These are phyloP conservation scores for Lodderomyces elongisporus DNA, from an alignment of 1,139 yeast species.

Conservation along the genomic window DNA sequence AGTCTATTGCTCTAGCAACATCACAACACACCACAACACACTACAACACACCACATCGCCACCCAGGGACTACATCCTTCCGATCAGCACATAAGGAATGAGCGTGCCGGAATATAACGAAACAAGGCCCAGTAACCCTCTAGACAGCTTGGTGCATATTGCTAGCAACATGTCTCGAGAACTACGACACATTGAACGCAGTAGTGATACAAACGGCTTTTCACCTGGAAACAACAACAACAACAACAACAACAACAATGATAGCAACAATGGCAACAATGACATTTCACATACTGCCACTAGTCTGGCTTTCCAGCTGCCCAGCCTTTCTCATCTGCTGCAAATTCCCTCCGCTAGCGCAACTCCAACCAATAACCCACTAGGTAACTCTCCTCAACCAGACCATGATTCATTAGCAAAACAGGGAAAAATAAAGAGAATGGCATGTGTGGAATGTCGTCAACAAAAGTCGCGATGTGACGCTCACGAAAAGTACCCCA, in stretches of 20 bases:
- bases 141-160: conserved; percentile 41
- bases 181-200: conserved; percentile 22
- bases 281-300: too few species aligned
- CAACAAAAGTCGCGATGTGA: conserved; percentile 92
- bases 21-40: too few species aligned
- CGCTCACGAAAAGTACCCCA: conserved; percentile 71
- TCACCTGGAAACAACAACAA: too few species aligned
- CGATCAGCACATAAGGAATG: too few species aligned
- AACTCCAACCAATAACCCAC: conserved; percentile 1
- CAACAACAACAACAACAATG: too few species aligned
- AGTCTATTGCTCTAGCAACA: too few species aligned
- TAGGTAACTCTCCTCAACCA: too few species aligned
- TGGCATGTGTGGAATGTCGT: conserved; percentile 94
- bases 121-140: conserved; percentile 16
- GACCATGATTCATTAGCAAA: too few species aligned
- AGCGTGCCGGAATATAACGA: not conserved
- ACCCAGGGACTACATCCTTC: too few species aligned
- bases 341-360: conserved; percentile 5
- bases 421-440: conserved; percentile 41
- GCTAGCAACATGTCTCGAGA: conserved; percentile 42
- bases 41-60: too few species aligned
- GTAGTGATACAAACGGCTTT: too few species aligned
- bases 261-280: too few species aligned
- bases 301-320: conserved; percentile 6
- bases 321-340: conserved; percentile 4